Evolutionary conservation across 192 early-diverging fungal species (phyloP).

Genomic region (Entrophospora sp.): DNA sequence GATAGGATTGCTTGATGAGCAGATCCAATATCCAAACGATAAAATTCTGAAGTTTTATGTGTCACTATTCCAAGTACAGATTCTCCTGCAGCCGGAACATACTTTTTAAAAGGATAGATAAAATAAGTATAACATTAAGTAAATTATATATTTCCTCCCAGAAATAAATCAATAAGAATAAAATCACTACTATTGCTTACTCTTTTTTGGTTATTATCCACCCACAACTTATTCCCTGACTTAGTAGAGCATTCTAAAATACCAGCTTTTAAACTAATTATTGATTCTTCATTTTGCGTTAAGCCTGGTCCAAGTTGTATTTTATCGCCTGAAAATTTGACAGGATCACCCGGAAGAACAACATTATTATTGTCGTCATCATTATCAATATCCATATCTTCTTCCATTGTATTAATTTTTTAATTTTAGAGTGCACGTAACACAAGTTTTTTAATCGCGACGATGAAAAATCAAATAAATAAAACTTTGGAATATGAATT

Average conservation of each 20-base stretch:
- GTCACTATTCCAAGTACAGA: slow-evolving; percentile 78
- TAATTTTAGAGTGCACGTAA: no score
- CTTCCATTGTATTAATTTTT: no score
- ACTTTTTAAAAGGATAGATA: slow-evolving; percentile 38
- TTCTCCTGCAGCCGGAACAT: slow-evolving; percentile 79
- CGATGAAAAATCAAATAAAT: no score
- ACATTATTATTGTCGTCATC: no score
- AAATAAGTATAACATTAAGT: neutral
- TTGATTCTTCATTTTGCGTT: slow-evolving; percentile 53
- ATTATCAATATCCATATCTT: no score
- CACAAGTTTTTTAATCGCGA: no score
- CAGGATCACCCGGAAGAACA: neutral
- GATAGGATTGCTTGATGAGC: slow-evolving; percentile 75
- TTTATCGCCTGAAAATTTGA: neutral
- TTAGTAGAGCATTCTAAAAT: slow-evolving; percentile 45
- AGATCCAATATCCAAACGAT: slow-evolving; percentile 84
- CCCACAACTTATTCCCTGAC: slow-evolving; percentile 69
- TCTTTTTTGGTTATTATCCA: slow-evolving; percentile 69
- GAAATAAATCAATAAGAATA: neutral
- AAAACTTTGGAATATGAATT: no score
- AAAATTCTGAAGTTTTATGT: slow-evolving; percentile 60
- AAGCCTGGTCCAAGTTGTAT: slow-evolving; percentile 77
- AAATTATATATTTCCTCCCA: no score
- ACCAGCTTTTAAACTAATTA: slow-evolving; percentile 65
- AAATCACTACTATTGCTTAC: slow-evolving; percentile 33